Conservation (phyloP, 1,139 yeast species). For the Geotrichum siamense region DNA sequence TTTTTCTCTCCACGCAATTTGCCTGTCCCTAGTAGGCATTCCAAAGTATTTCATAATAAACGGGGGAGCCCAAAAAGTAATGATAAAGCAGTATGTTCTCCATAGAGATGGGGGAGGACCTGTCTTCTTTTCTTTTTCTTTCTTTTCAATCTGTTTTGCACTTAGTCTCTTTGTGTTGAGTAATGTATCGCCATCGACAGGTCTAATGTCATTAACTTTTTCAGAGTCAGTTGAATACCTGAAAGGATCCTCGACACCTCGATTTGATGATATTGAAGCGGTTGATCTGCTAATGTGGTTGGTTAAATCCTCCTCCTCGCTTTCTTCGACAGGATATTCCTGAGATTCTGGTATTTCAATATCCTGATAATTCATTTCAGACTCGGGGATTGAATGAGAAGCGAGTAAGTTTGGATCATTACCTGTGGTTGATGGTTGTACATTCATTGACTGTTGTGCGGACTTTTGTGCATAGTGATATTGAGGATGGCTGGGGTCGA, state of each 20-base stretch:
- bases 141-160: conserved; percentile 20
- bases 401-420: conserved; percentile 52
- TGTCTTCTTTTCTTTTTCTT: conserved; percentile 2
- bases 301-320: neutral
- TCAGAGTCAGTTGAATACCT: conserved; percentile 12
- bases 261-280: conserved; percentile 3
- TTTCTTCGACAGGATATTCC: conserved; percentile 8
- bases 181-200: conserved; percentile 15
- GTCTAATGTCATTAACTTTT: conserved; percentile 5
- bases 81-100: conserved; percentile 69
- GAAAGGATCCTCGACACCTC: conserved; percentile 24
- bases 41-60: conserved; percentile 69
- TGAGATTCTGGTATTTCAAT: too few relatives aligned
- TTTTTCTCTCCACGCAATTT: conserved; percentile 95
- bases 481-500: conserved; percentile 62
- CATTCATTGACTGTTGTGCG: conserved; percentile 54
- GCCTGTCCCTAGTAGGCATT: conserved; percentile 69
- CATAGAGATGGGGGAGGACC: conserved; percentile 49
- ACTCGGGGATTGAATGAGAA: conserved; percentile 9
- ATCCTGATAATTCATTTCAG: neutral
- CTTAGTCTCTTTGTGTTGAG: conserved; percentile 17
- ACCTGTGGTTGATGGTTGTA: conserved; percentile 71
- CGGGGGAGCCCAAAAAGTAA: conserved; percentile 91
- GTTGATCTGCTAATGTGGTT: neutral
- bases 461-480: conserved; percentile 71